Evolutionary conservation across 2,329 filamentous ascomycete genomes (phyloP), one percentile per base, ranked within the genome.

Genomic region (Aspergillus pseudoterreus): DNA sequence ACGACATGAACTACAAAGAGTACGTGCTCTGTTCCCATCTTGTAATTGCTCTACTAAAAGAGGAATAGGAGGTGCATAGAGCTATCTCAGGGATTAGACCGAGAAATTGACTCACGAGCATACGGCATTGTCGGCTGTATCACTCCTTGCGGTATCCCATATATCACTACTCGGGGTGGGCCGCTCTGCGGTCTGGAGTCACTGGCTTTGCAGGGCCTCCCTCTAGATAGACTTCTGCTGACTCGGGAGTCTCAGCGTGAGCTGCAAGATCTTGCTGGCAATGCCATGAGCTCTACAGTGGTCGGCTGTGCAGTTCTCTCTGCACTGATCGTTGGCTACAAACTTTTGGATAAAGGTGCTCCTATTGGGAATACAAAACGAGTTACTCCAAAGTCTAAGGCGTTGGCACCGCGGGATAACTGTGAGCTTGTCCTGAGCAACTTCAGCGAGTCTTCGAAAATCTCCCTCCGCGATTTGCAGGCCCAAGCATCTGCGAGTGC

Each of bases 221-320:
- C 86, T 0, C 65, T 85, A 1, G 71, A 83, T 49, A 77, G 79
- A 45, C 72, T 92, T 10, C 72, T 83, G 0, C 75, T 90, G n/a
- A 84, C 81, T 0, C 78, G 78, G 8, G 84, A 92, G 59, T 80
- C 77, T 0, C 76, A 84, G 43, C 67, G 71, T 1, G 74, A 91
- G 15, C 72, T 89, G 2, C 82, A 85, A 55, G 82, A 90, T 57
- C 72, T 92, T 2, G 87, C 86, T 2, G 88, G 88, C 0, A 92
- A 94, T 64, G 88, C 88, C 0, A 92, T 92, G 88, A 84, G 81
- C 1, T 83, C 82, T 0, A 87, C 88, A 0, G 85, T 90, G 1
- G 82, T 91, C 9, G 86, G 84, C 2, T 76, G 80, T 1, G 80
- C 81, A 0, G 77, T 88, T 1, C 60, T 89, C 2, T 74, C 82